phyloP scores from a whole-genome alignment of 2,329 filamentous ascomycete genomes.

The Monascus ruber region DNA sequence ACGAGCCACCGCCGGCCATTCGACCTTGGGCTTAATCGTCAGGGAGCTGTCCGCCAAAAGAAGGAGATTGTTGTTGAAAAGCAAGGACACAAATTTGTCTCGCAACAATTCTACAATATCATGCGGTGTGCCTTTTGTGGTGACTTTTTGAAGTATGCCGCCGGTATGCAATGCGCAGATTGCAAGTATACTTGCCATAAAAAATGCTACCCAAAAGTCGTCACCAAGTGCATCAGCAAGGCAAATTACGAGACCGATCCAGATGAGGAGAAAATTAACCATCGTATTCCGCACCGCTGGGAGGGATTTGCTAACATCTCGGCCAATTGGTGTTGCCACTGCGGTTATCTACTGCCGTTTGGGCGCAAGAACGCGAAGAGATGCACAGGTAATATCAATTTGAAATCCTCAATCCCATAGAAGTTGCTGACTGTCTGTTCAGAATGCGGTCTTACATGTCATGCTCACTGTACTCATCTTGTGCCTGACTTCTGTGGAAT shows the following conservation, averaged over 20 bases:
- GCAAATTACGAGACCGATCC: constrained; percentile 97
- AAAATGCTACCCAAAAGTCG: constrained; percentile 91
- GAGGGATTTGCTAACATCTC: constrained; percentile 94
- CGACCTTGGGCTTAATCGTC: constrained; percentile 82
- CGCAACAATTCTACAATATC: constrained; percentile 99
- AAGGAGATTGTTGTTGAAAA: constrained; percentile 98
- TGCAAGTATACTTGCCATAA: constrained; percentile 99
- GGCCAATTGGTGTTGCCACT: constrained; percentile 99
- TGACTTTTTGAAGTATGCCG: constrained; percentile 96
- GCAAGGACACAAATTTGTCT: constrained; percentile 97
- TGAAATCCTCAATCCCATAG: not conserved
- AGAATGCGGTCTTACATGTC: constrained; percentile 88
- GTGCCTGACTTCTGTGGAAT: constrained; percentile 98
- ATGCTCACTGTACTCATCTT: constrained; percentile 83
- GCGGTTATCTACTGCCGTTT: constrained; percentile 87
- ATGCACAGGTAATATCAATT: constrained; percentile 55
- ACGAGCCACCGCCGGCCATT: constrained; percentile 70
- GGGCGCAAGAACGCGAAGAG: constrained; percentile 91
- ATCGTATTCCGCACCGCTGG: constrained; percentile 95
- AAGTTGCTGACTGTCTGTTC: constrained; percentile 8
- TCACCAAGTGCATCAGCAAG: constrained; percentile 99
- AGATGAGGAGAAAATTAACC: constrained; percentile 99
- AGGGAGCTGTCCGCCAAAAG: constrained; percentile 90
- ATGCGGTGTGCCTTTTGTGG: constrained; percentile 98
- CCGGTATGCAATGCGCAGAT: constrained; percentile 98